Evolutionary conservation across 73 alveolate species (phyloP).

Genomic region (Paramecium sonneborni): DNA sequence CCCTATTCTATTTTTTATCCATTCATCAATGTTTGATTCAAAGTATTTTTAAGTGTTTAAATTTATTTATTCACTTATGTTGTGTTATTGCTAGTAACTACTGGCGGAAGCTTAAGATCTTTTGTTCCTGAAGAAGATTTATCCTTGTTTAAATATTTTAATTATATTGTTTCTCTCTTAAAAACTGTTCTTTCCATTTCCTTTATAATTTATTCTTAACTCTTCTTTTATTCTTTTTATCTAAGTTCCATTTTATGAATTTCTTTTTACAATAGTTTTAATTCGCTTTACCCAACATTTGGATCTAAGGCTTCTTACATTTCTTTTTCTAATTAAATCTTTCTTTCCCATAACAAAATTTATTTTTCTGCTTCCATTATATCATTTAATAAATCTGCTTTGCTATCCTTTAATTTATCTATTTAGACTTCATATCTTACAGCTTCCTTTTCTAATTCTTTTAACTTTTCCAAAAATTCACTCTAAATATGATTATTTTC

Average conservation of each 20-base stretch:
- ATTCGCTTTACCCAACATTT: constrained; percentile 95
- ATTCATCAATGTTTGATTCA: constrained; percentile 84
- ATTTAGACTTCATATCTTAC: constrained; percentile 92
- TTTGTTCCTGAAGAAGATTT: constrained; percentile 74
- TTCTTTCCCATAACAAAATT: constrained; percentile 97
- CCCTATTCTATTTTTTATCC: constrained; percentile 80
- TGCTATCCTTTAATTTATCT: constrained; percentile 84
- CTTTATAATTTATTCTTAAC: constrained; percentile 92
- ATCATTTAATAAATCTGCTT: constrained; percentile 95
- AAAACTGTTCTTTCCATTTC: constrained; percentile 98
- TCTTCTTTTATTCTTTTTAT: constrained; percentile 86
- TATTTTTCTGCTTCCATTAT: constrained; percentile 97
- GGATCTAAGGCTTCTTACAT: constrained; percentile 98
- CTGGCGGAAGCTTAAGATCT: constrained; percentile 55
- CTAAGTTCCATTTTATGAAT: constrained; percentile 97
- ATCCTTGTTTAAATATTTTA: constrained; percentile 89
- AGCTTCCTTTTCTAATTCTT: constrained; percentile 93
- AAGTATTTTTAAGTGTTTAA: constrained; percentile 79
- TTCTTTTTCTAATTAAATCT: constrained; percentile 97
- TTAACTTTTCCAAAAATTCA: constrained; percentile 92
- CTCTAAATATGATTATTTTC: constrained; percentile 92
- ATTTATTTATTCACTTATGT: constrained; percentile 80
- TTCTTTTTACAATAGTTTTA: constrained; percentile 93
- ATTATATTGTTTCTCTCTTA: constrained; percentile 95
- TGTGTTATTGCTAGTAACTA: constrained; percentile 47